Conservation (phyloP, 495 filamentous ascomycete species). For the Hypoxylon fragiforme region DNA sequence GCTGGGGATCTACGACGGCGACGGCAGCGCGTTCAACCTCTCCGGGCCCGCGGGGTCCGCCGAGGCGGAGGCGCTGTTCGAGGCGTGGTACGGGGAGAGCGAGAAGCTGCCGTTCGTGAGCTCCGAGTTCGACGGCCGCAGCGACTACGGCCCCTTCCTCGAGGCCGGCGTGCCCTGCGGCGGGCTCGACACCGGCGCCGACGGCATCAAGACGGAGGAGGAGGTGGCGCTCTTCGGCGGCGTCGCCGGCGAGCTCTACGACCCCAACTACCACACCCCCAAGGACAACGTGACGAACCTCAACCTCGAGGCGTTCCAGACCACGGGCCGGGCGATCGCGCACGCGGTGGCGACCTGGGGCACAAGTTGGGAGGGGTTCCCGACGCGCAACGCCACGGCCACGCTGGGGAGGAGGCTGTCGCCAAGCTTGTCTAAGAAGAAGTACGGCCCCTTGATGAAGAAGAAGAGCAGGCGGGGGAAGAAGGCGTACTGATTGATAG, state of each 20-base stretch:
- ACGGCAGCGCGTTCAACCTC: slow-evolving; percentile 63
- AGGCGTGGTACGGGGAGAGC: slow-evolving; percentile 59
- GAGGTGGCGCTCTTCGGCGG: slow-evolving; percentile 64
- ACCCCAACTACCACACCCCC: slow-evolving; percentile 64
- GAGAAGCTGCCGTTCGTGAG: slow-evolving; percentile 49
- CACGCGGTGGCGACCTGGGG: slow-evolving; percentile 66
- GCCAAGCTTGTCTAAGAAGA: not conserved
- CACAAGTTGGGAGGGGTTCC: slow-evolving; percentile 46
- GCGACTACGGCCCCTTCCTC: slow-evolving; percentile 71
- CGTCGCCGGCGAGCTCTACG: slow-evolving; percentile 58
- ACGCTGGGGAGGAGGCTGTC: slow-evolving; percentile 9
- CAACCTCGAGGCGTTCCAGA: slow-evolving; percentile 59
- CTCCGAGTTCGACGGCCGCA: slow-evolving; percentile 64
- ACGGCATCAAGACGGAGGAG: slow-evolving; percentile 63
- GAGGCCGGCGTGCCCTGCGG: slow-evolving; percentile 64
- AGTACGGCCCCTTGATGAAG: slow-evolving; percentile 5
- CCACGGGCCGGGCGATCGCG: slow-evolving; percentile 65
- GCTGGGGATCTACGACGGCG: slow-evolving; percentile 71
- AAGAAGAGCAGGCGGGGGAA: slow-evolving; percentile 15
- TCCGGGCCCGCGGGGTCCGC: slow-evolving; percentile 66
- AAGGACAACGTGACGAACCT: slow-evolving; percentile 65
- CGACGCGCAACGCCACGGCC: slow-evolving; percentile 29
- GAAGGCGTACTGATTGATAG: slow-evolving; percentile 4
- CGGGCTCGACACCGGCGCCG: slow-evolving; percentile 71
- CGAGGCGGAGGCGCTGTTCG: slow-evolving; percentile 64